Base-by-base conservation (phyloP, 2,329 filamentous ascomycete species). In the Aspergillus japonicus region DNA sequence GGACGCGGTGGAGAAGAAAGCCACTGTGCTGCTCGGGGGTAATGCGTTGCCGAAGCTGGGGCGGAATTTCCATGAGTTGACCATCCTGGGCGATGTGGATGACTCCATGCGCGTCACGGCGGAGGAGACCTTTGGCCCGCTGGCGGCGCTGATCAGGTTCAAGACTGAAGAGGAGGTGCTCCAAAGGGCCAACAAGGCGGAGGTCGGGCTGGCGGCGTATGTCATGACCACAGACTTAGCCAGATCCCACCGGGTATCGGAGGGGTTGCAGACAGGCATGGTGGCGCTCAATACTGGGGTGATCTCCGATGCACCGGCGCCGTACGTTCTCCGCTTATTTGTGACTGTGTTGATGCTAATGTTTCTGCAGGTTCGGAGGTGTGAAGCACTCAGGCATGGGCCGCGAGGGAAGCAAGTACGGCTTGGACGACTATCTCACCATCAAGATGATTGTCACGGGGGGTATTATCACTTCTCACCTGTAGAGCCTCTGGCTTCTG, bases 101-200 rank as follows among this genome's bases (percentile, higher is more conserved):
- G 79, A 82, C 52, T 84, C 91, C 47, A 97, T 96, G 93, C 82
- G 84, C 60, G 84, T 96, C 64, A 87, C 89, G 2, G 78, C 78
- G 2, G 93, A 97, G 75, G 94, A 98, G 80, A 97, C 92, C 0
- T 98, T 98, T 73, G 94, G 94, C 0, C 94, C 94, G 1, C 87
- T 97, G 0, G 93, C 92, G 0, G 92, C 89, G 0, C 76, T 97
- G 7, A 96, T 96, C 79, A 84, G 86, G 44, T 98, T 97, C 71
- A 83, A 89, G 31, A 91, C 88, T 0, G 93, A 97, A 76, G 87
- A 89, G 24, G 92, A 97, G 69, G 94, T 96, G 2, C 85, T 96
- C 26, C 80, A 82, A 64, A 77, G 92, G 63, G 93, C 94, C 2
- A 98, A 98, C 75, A 77, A 80, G 42, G 81, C 89, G 1, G 87